Percentiles rank a stretch among this genome's conserved stretches.
Conservation (phyloP, 345 rosid genomes). For the Rhodamnia rubescens region DNA sequence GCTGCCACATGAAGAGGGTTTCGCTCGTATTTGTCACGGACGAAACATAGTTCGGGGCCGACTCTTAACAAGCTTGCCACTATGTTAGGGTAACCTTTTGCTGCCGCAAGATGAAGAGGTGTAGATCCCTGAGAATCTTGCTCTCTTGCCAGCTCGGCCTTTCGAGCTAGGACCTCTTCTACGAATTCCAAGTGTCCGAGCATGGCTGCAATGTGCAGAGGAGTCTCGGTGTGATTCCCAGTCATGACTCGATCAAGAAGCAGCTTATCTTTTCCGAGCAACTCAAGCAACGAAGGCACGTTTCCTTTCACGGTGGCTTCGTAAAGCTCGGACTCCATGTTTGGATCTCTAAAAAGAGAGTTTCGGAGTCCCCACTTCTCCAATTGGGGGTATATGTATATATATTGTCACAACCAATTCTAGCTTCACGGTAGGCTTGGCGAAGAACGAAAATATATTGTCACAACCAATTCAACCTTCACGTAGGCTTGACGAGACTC, state of each 20-base stretch:
- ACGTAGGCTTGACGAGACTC: too few relatives aligned
- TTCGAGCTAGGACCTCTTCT: not conserved
- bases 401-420: too few relatives aligned
- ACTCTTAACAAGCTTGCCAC: not conserved
- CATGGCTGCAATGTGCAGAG: slow-evolving; percentile 6
- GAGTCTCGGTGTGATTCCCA: not conserved
- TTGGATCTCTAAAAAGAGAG: too few relatives aligned
- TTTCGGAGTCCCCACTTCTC: too few relatives aligned
- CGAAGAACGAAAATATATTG: too few relatives aligned
- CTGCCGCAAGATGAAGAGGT: slow-evolving; percentile 11
- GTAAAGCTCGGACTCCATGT: not conserved
- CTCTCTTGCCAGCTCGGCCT: not conserved
- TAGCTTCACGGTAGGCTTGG: too few relatives aligned
- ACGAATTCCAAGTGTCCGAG: slow-evolving; percentile 2
- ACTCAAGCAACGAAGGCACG: not conserved
- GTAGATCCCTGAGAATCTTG: slow-evolving; percentile 1
- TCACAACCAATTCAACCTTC: too few relatives aligned
- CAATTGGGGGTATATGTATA: not conserved
- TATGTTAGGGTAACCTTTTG: not conserved
- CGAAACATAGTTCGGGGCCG: not conserved
- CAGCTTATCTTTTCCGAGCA: not conserved
- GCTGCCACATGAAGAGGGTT: slow-evolving; percentile 2
- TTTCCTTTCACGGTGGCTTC: slow-evolving; percentile 5
- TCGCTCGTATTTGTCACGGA: not conserved
- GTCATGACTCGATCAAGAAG: not conserved